A percentile compares a stretch with the other conserved stretches of the same genome.
Evolutionary conservation across 2,329 filamentous ascomycete genomes (phyloP).

Genomic region (Hypoxylon sp.): DNA sequence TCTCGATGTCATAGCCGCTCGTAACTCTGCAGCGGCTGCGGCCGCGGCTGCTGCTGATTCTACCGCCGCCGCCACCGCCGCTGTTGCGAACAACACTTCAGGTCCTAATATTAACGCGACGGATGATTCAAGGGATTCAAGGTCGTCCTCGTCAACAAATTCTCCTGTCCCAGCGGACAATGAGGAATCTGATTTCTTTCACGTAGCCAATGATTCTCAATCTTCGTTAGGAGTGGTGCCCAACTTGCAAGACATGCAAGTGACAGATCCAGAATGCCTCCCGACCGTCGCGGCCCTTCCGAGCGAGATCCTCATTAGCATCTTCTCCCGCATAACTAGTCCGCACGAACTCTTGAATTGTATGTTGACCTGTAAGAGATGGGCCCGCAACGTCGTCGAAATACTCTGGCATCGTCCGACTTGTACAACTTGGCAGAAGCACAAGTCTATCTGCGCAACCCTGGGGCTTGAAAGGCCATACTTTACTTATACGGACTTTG

Average conservation of each 20-base stretch:
- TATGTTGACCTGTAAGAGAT: slow-evolving; percentile 94
- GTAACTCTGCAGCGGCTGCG: slow-evolving; percentile 35
- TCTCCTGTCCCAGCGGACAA: slow-evolving; percentile 83
- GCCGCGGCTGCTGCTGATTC: slow-evolving; percentile 18
- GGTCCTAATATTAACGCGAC: slow-evolving; percentile 43
- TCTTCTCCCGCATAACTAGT: slow-evolving; percentile 86
- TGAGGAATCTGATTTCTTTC: slow-evolving; percentile 94
- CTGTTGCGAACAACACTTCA: slow-evolving; percentile 29
- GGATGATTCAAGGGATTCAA: slow-evolving; percentile 66
- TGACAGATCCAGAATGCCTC: slow-evolving; percentile 75
- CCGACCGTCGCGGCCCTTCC: slow-evolving; percentile 89
- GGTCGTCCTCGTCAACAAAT: slow-evolving; percentile 78
- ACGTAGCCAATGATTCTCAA: slow-evolving; percentile 89
- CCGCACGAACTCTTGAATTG: slow-evolving; percentile 85
- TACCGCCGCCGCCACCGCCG: slow-evolving; percentile 7
- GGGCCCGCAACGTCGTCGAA: slow-evolving; percentile 93
- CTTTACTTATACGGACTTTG: slow-evolving; percentile 90
- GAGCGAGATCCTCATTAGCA: slow-evolving; percentile 93
- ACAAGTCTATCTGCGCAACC: slow-evolving; percentile 84
- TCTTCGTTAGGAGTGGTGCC: slow-evolving; percentile 86
- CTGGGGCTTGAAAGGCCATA: slow-evolving; percentile 80
- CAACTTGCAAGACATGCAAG: slow-evolving; percentile 81
- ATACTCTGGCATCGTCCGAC: slow-evolving; percentile 94
- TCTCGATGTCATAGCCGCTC: slow-evolving; percentile 54
- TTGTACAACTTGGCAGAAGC: slow-evolving; percentile 88